Evolutionary conservation across 108 stramenopile genomes (phyloP).

Genomic region (Skeletonema potamos): DNA sequence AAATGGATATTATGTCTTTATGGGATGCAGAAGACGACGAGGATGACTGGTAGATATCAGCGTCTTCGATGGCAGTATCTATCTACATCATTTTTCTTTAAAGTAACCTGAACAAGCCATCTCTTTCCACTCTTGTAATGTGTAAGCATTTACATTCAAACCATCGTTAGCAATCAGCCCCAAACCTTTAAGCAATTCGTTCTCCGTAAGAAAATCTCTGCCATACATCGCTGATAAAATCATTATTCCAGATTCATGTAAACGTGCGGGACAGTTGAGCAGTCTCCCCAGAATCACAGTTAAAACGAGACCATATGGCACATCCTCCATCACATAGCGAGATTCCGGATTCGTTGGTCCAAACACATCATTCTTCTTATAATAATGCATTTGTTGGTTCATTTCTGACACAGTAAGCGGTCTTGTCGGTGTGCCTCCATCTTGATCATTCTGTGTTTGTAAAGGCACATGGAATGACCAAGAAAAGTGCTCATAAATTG

Average conservation of each 20-base stretch:
- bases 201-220: conserved; percentile 60
- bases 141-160: not conserved
- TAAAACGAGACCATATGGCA: conserved; percentile 62
- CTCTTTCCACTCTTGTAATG: conserved; percentile 33
- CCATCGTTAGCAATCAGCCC: conserved; percentile 17
- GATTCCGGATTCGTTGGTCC: conserved; percentile 53
- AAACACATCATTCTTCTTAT: conserved; percentile 58
- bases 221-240: conserved; percentile 71
- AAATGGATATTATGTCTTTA: conserved; percentile 39
- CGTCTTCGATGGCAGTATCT: not conserved
- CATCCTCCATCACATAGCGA: conserved; percentile 70
- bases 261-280: conserved; percentile 47
- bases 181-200: conserved; percentile 56
- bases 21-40: conserved; percentile 39
- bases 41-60: conserved; percentile 13
- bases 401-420: conserved; percentile 61
- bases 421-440: conserved; percentile 11
- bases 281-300: conserved; percentile 53
- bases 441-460: conserved; percentile 17
- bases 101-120: conserved; percentile 41
- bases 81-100: not conserved
- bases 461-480: conserved; percentile 65
- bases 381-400: conserved; percentile 65
- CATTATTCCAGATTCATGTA: conserved; percentile 61
- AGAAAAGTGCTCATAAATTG: conserved; percentile 64